phyloP scores from a whole-genome alignment of 2,329 filamentous ascomycete species.

The Sclerotinia glacialis region DNA sequence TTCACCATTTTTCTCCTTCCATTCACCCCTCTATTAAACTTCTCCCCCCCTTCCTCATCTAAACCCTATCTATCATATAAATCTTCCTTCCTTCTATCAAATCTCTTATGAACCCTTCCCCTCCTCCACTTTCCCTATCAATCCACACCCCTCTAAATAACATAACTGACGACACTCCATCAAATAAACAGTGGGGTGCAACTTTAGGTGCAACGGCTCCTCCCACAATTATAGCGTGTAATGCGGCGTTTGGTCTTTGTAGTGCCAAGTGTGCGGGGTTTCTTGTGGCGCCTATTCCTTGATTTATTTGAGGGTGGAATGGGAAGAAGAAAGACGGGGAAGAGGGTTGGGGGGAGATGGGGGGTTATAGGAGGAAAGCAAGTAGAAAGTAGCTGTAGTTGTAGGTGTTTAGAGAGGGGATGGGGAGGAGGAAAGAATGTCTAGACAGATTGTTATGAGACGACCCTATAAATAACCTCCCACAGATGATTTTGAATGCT shows the following conservation, averaged over 20 bases:
- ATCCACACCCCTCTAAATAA: too few species aligned
- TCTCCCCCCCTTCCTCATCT: too few species aligned
- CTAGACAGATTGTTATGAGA: not conserved
- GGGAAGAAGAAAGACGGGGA: too few species aligned
- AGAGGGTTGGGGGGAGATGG: not conserved
- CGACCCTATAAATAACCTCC: not conserved
- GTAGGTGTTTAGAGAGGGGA: too few species aligned
- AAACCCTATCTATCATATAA: too few species aligned
- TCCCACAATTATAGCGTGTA: conserved; percentile 8
- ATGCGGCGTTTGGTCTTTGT: conserved; percentile 9
- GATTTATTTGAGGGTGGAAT: not conserved
- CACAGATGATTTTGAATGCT: not conserved
- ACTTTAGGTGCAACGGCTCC: conserved; percentile 12
- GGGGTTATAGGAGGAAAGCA: too few species aligned
- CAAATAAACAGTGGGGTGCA: not conserved
- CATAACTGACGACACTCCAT: not conserved
- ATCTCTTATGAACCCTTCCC: too few species aligned
- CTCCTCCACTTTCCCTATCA: too few species aligned
- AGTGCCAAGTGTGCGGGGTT: conserved; percentile 7
- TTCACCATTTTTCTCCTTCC: too few species aligned
- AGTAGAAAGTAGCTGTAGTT: too few species aligned
- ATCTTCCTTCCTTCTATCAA: too few species aligned
- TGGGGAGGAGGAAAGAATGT: not conserved
- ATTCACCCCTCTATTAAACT: too few species aligned
- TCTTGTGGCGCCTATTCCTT: not conserved